Percentiles rank a stretch among this genome's conserved stretches.
These are phyloP conservation scores for Kitagawia praeruptora DNA, from an alignment of 129 eudicot genomes.

Conservation along the genomic window DNA sequence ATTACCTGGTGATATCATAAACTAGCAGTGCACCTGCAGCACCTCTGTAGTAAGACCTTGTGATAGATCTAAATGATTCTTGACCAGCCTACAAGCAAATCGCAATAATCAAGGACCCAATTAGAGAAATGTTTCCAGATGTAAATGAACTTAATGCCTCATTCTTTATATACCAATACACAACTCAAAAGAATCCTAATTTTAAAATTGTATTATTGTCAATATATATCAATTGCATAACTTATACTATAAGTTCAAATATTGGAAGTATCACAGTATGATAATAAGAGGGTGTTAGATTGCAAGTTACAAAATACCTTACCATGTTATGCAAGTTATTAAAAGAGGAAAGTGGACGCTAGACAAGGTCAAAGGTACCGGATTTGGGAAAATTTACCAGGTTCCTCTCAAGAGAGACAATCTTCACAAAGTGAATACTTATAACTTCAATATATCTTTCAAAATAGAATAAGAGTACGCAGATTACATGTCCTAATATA, in stretches of 20 bases:
- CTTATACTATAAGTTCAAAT: not conserved
- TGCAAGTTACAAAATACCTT: not conserved
- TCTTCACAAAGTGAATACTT: not conserved
- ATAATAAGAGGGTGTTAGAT: not conserved
- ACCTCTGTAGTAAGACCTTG: slow-evolving; percentile 93
- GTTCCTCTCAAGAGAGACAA: not conserved
- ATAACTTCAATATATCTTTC: too few species aligned
- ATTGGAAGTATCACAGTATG: not conserved
- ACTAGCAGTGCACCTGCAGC: slow-evolving; percentile 99
- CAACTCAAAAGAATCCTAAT: not conserved
- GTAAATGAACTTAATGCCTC: not conserved
- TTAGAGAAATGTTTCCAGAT: not conserved
- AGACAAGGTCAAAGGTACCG: not conserved
- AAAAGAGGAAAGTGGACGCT: not conserved
- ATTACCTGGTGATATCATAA: slow-evolving; percentile 80
- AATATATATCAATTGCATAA: not conserved
- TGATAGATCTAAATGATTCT: slow-evolving; percentile 90
- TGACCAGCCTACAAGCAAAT: slow-evolving; percentile 71
- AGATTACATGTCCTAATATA: not conserved
- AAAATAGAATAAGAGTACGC: too few species aligned
- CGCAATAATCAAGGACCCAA: not conserved
- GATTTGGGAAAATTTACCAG: not conserved
- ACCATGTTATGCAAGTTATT: not conserved
- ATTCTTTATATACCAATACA: not conserved
- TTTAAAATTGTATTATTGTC: not conserved